Percentiles rank a stretch among this genome's conserved stretches.
Evolutionary conservation across 2,329 filamentous ascomycete genomes (phyloP).

Genomic region (Phaeosphaeriaceae sp.): DNA sequence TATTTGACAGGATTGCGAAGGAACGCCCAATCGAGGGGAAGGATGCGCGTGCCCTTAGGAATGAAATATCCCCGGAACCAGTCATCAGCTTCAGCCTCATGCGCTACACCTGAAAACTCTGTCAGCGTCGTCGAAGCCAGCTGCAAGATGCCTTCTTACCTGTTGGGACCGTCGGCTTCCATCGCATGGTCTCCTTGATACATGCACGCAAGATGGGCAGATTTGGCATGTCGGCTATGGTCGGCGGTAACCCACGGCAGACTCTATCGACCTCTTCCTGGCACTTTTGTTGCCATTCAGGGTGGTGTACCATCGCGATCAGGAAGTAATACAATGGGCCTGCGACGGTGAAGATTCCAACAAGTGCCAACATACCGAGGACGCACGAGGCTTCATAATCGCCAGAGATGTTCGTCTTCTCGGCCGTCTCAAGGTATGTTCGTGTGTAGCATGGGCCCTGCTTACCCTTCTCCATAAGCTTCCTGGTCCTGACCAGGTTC

Average conservation of each 20-base stretch:
- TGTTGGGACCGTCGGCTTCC: constrained; percentile 57
- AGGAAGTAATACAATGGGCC: constrained; percentile 49
- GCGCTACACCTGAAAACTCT: constrained; percentile 53
- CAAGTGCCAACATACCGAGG: constrained; percentile 49
- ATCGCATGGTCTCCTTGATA: constrained; percentile 54
- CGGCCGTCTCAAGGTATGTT: constrained; percentile 43
- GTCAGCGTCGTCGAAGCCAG: constrained; percentile 8
- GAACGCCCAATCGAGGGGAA: constrained; percentile 46
- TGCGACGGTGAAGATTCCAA: constrained; percentile 49
- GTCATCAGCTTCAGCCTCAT: constrained; percentile 60
- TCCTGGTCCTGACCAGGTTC: constrained; percentile 48
- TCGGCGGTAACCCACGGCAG: constrained; percentile 35
- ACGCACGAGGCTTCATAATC: constrained; percentile 50
- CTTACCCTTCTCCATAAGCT: constrained; percentile 40
- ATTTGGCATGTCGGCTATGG: constrained; percentile 48
- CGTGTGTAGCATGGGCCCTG: constrained; percentile 43
- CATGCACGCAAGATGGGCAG: constrained; percentile 56
- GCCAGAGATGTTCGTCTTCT: constrained; percentile 50
- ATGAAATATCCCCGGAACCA: constrained; percentile 59
- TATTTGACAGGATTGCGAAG: constrained; percentile 62
- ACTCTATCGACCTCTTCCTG: constrained; percentile 43
- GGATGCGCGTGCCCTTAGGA: constrained; percentile 53
- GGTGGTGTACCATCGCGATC: constrained; percentile 46
- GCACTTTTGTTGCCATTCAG: constrained; percentile 44
- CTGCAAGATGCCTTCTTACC: constrained; percentile 32